phyloP scores from a whole-genome alignment of 441 rosid species.

The Theobroma grandiflorum region DNA sequence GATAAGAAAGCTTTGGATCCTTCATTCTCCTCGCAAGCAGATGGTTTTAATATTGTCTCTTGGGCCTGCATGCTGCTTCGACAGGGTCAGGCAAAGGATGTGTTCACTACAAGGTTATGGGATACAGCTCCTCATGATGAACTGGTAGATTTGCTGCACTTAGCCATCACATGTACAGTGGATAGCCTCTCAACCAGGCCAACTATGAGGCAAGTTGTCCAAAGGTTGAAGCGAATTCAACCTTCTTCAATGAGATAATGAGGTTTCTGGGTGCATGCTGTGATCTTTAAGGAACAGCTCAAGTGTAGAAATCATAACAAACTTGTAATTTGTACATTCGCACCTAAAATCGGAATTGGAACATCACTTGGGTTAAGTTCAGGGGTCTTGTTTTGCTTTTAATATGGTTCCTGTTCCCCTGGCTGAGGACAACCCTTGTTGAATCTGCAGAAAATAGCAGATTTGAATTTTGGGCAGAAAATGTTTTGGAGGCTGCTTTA shows the following conservation, averaged over 20 bases:
- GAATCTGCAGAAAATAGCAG: slow-evolving; percentile 13
- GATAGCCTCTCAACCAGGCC: slow-evolving; percentile 49
- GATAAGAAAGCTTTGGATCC: slow-evolving; percentile 58
- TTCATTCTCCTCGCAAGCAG: slow-evolving; percentile 48
- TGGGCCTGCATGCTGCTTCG: slow-evolving; percentile 54
- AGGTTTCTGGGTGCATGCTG: slow-evolving; percentile 11
- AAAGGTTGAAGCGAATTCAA: slow-evolving; percentile 42
- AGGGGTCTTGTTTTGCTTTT: neutral
- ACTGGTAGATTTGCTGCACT: slow-evolving; percentile 47
- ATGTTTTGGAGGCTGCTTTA: neutral
- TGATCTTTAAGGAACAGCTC: slow-evolving; percentile 1
- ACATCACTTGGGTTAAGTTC: neutral
- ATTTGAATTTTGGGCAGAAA: neutral
- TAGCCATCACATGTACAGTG: slow-evolving; percentile 50
- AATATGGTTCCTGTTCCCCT: neutral
- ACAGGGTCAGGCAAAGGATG: slow-evolving; percentile 50
- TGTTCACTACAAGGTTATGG: slow-evolving; percentile 49
- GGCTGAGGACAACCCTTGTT: neutral
- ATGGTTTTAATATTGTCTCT: slow-evolving; percentile 55
- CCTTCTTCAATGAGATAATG: slow-evolving; percentile 27
- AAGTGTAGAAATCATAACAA: slow-evolving; percentile 11
- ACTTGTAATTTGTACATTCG: neutral
- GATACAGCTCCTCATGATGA: slow-evolving; percentile 47
- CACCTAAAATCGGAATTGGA: neutral
- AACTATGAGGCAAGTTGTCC: slow-evolving; percentile 50